phyloP scores from a whole-genome alignment of 2,329 filamentous ascomycete species.

The Diaporthe australafricana region DNA sequence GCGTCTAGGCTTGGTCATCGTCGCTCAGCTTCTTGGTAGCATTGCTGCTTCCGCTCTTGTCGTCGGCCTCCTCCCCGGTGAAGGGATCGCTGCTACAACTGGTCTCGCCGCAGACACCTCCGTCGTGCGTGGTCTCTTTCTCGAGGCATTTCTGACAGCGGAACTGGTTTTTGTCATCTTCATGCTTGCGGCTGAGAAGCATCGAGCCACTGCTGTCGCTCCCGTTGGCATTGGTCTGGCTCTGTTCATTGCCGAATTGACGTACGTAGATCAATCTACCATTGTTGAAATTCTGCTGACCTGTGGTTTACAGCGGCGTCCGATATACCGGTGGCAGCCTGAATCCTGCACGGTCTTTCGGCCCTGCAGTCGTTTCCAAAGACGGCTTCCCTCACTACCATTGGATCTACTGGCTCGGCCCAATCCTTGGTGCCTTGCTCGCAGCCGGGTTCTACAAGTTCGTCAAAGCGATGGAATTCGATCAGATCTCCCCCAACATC shows the following conservation, averaged over 20 bases:
- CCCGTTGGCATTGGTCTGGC: conserved; percentile 79
- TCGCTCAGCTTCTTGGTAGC: conserved; percentile 68
- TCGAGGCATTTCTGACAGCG: conserved; percentile 75
- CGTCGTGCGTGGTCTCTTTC: conserved; percentile 70
- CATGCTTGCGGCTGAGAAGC: conserved; percentile 80
- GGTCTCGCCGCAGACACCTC: conserved; percentile 62
- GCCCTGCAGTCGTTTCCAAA: conserved; percentile 56
- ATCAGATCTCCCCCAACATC: conserved; percentile 51
- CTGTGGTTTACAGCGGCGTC: conserved; percentile 45
- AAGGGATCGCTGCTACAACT: conserved; percentile 64
- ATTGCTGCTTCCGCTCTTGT: conserved; percentile 70
- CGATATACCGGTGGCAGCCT: conserved; percentile 61
- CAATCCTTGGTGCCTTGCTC: conserved; percentile 60
- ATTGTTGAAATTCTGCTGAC: neutral
- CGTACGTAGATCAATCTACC: conserved; percentile 38
- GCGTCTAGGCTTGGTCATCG: conserved; percentile 63
- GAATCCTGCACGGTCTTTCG: conserved; percentile 64
- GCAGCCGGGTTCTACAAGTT: conserved; percentile 62
- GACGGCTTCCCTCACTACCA: conserved; percentile 57
- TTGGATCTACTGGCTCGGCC: conserved; percentile 69
- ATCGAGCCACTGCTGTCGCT: conserved; percentile 77
- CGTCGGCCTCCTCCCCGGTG: conserved; percentile 67
- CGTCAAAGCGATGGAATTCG: conserved; percentile 64
- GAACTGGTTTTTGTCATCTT: conserved; percentile 74
- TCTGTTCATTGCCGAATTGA: conserved; percentile 70